These are phyloP conservation scores for Debaryomyces tyrocola DNA, from an alignment of 805 yeast genomes.

Conservation along the genomic window DNA sequence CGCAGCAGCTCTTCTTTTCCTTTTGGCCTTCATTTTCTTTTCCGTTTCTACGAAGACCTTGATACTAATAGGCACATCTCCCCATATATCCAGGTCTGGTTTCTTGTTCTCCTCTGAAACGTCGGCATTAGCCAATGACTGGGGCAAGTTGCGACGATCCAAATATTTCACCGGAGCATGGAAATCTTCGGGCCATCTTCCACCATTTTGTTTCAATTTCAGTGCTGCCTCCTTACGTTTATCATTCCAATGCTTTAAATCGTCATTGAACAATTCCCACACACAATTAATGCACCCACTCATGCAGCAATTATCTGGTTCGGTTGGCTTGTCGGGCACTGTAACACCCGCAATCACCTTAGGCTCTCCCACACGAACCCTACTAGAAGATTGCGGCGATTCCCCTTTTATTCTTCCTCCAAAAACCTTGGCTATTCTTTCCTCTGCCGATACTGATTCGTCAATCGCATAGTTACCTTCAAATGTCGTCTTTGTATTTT, in stretches of 20 bases:
- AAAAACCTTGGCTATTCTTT: constrained; percentile 50
- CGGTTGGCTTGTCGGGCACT: constrained; percentile 82
- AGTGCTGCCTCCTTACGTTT: constrained; percentile 58
- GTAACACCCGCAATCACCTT: constrained; percentile 54
- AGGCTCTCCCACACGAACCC: constrained; percentile 37
- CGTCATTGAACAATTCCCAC: constrained; percentile 92
- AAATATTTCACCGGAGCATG: constrained; percentile 38
- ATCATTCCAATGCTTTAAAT: constrained; percentile 76
- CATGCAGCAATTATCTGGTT: constrained; percentile 97
- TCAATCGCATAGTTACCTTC: constrained; percentile 35
- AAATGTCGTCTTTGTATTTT: constrained; percentile 21
- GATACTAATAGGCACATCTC: constrained; percentile 68
- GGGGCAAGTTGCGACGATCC: constrained; percentile 33
- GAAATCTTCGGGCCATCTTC: constrained; percentile 45
- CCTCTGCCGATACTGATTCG: constrained; percentile 37
- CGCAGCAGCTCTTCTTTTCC: constrained; percentile 6
- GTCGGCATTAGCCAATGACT: constrained; percentile 27
- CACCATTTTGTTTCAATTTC: constrained; percentile 34
- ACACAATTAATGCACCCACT: constrained; percentile 96
- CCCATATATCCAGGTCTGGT: constrained; percentile 31
- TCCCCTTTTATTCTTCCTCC: constrained; percentile 60
- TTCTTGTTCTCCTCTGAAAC: constrained; percentile 14
- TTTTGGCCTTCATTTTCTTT: constrained; percentile 52
- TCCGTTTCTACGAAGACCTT: constrained; percentile 85
- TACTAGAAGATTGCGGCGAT: constrained; percentile 39